A percentile compares a stretch with the other conserved stretches of the same genome.
Conservation (phyloP, 2,329 filamentous ascomycete genomes). For the Aureobasidium sp. region DNA sequence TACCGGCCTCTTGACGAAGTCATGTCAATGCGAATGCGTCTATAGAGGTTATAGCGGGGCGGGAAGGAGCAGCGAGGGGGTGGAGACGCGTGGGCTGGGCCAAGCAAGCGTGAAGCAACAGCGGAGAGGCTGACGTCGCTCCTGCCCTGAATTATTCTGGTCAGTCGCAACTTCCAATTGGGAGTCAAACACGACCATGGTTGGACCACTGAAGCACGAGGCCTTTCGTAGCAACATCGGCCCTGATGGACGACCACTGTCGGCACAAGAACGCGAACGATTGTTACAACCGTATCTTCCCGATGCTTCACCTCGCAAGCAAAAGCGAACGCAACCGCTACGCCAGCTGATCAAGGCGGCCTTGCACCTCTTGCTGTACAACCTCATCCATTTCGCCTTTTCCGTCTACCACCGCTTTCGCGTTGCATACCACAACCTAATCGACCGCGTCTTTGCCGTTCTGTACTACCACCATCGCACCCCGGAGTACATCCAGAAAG, state of each 20-base stretch:
- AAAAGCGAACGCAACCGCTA: conserved; percentile 12
- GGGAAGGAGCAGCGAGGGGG: neutral
- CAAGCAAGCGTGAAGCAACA: neutral
- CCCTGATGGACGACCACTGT: conserved; percentile 22
- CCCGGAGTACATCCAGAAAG: conserved; percentile 82
- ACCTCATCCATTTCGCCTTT: conserved; percentile 71
- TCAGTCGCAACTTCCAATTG: neutral
- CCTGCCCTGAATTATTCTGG: conserved; percentile 8
- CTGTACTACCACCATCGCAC: conserved; percentile 94
- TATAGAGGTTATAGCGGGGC: neutral
- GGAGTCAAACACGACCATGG: conserved; percentile 19
- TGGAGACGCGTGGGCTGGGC: conserved; percentile 4
- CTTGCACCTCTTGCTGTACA: conserved; percentile 60
- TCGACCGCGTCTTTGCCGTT: conserved; percentile 71
- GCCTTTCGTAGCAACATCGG: conserved; percentile 26
- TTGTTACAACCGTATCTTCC: conserved; percentile 30
- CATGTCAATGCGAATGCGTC: neutral
- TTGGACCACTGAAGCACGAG: conserved; percentile 22
- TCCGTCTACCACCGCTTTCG: conserved; percentile 80
- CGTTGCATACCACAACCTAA: conserved; percentile 69
- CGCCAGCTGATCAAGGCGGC: conserved; percentile 43
- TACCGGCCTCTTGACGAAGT: neutral
- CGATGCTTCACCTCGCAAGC: neutral
- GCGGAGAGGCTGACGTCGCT: conserved; percentile 8
- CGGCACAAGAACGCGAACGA: conserved; percentile 25